These are phyloP conservation scores for Mallotus repandus DNA, from an alignment of 441 rosid genomes.

Conservation along the genomic window DNA sequence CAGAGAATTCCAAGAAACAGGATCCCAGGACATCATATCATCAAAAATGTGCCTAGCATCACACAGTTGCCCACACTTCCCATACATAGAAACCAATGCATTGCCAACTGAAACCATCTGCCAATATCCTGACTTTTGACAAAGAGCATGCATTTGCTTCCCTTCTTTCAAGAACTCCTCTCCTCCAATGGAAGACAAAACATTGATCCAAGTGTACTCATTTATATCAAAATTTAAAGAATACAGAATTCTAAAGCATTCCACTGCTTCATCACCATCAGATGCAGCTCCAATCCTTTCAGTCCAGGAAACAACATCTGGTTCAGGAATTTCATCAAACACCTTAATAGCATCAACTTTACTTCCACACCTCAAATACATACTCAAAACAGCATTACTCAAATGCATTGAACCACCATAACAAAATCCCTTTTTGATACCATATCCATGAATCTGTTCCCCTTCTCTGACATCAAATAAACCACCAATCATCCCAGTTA, in stretches of 20 bases:
- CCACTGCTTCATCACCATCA: slow-evolving; percentile 31
- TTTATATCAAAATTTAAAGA: slow-evolving; percentile 25
- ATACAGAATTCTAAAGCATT: slow-evolving; percentile 27
- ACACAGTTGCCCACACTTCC: slow-evolving; percentile 28
- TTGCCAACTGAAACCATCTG: slow-evolving; percentile 35
- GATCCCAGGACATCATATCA: slow-evolving; percentile 31
- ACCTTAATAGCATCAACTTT: slow-evolving; percentile 27
- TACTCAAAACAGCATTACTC: slow-evolving; percentile 36
- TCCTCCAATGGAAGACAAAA: slow-evolving; percentile 28
- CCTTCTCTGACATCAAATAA: slow-evolving; percentile 36
- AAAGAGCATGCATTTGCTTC: slow-evolving; percentile 40
- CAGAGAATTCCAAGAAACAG: slow-evolving; percentile 45
- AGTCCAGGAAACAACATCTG: slow-evolving; percentile 42
- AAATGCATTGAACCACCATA: slow-evolving; percentile 31
- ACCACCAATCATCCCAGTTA: slow-evolving; percentile 27
- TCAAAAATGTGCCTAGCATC: slow-evolving; percentile 34
- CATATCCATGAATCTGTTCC: slow-evolving; percentile 39
- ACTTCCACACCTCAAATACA: slow-evolving; percentile 34
- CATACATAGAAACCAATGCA: slow-evolving; percentile 35
- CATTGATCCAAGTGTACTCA: slow-evolving; percentile 34
- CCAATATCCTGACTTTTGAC: slow-evolving; percentile 31
- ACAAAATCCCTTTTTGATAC: slow-evolving; percentile 36
- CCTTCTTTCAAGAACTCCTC: slow-evolving; percentile 27
- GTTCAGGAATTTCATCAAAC: slow-evolving; percentile 39
- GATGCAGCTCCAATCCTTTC: slow-evolving; percentile 42